A percentile compares a stretch with the other conserved stretches of the same genome.
Conservation (phyloP, 2,329 filamentous ascomycete species). For the Magnaporthales sp. region DNA sequence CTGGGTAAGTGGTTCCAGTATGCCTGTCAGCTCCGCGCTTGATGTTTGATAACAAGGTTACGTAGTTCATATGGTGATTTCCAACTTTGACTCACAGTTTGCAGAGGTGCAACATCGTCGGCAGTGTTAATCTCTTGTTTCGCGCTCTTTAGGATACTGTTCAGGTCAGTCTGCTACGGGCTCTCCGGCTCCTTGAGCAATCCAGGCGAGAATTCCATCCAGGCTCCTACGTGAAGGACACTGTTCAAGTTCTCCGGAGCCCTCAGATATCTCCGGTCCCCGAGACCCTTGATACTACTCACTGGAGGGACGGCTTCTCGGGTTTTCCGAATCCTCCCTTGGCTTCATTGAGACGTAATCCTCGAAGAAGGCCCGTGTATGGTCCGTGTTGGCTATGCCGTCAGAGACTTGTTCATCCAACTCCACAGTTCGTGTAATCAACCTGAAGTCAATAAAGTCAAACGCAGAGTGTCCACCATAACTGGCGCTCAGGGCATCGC, state of each 20-base stretch:
- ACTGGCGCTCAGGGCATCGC: slow-evolving; percentile 23
- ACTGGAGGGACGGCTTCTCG: not conserved
- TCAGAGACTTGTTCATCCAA: slow-evolving; percentile 27
- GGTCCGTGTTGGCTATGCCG: slow-evolving; percentile 18
- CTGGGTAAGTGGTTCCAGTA: slow-evolving; percentile 22
- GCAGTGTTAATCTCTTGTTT: not conserved
- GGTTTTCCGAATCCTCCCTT: not conserved
- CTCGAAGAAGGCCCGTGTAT: slow-evolving; percentile 25
- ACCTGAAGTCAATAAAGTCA: slow-evolving; percentile 16
- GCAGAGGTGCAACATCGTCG: slow-evolving; percentile 36
- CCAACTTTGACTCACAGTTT: slow-evolving; percentile 32
- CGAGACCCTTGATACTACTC: not conserved
- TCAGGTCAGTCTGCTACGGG: not conserved
- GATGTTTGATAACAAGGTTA: not conserved
- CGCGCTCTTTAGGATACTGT: not conserved
- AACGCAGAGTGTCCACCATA: slow-evolving; percentile 25
- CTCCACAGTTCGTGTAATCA: slow-evolving; percentile 28
- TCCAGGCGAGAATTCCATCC: not conserved
- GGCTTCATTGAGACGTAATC: slow-evolving; percentile 22
- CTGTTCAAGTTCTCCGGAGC: not conserved
- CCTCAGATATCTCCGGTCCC: too few relatives aligned
- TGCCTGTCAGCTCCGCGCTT: not conserved
- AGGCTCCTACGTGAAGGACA: not conserved
- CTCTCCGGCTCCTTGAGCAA: not conserved
- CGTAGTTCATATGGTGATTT: not conserved